Evolutionary conservation across 1,284 basidiomycete species (phyloP).

Genomic region (Naganishia albida): DNA sequence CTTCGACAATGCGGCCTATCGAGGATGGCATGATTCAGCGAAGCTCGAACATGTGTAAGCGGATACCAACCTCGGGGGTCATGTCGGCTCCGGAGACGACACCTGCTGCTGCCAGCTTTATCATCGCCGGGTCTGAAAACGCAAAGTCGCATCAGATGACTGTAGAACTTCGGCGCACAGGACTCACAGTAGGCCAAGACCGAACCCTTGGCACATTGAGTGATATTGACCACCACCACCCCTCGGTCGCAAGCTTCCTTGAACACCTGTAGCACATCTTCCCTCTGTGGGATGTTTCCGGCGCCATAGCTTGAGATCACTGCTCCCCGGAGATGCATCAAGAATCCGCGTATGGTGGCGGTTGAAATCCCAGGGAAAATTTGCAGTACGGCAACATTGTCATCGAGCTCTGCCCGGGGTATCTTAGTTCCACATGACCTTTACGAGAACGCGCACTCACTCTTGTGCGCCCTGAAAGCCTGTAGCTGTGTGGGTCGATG

Average conservation of each 20-base stretch:
- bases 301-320: constrained; percentile 88
- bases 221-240: constrained; percentile 76
- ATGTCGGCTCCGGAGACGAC: constrained; percentile 82
- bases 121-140: constrained; percentile 70
- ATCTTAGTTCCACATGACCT: neutral
- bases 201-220: constrained; percentile 80
- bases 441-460: neutral
- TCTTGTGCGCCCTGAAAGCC: constrained; percentile 70
- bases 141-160: constrained; percentile 44
- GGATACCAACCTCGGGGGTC: constrained; percentile 78
- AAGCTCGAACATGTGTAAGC: neutral
- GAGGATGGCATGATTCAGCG: neutral
- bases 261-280: constrained; percentile 58
- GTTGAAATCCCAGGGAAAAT: constrained; percentile 77
- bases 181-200: constrained; percentile 58
- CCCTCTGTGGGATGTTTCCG: constrained; percentile 59
- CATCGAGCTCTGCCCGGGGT: constrained; percentile 25
- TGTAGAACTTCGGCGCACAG: neutral
- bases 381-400: constrained; percentile 36
- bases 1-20: constrained; percentile 80
- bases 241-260: constrained; percentile 78
- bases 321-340: constrained; percentile 63
- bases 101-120: constrained; percentile 69
- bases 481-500: constrained; percentile 73
- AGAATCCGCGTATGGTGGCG: constrained; percentile 41